Evolutionary conservation across 495 filamentous ascomycete genomes (phyloP), one percentile per base, ranked within the genome.

Genomic region (Xylaria intraflava): DNA sequence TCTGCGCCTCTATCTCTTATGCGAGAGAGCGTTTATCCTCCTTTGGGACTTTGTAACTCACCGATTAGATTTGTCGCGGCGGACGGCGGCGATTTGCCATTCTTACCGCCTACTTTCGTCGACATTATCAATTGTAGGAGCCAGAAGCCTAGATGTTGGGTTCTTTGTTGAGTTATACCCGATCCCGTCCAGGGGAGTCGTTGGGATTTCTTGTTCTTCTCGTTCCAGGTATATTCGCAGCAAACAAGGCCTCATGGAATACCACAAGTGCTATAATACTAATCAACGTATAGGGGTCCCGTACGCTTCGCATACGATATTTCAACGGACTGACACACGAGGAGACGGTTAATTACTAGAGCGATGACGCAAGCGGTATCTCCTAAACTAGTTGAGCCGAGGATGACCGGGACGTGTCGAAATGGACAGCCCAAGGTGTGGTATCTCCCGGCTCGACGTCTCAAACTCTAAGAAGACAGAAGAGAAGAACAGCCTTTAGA

Each of bases 61-160:
- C 92, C 92, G 66, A 98, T 95, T 54, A 98, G 70, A 68, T 97
- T 96, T 12, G 89, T 92, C 27, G 93, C 90, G 54, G 86, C 86
- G 30, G 90, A 89, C 35, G 91, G 78, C 62, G 86, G 84, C 77
- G 88, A 83, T 70, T 85, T 90, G 69, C 84, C 82, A 66, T 86
- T 80, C 44, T 77, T 74, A 50, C 82, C 82, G 62, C 78, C 77
- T 23, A 68, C 64, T 49, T 69, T 75, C 20, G 67, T 66, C 51
- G 70, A 68, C 72, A 75, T 76, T 24, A 46, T 47, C 50, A 53
- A 9, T 39, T 42, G 8, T 3, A 48, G 11, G 16, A 14, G 6
- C 31, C 10, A 53, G 11, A 11, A 38, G 24, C 6, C 12, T 51
- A 59, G 52, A 59, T 57, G 55, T 55, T 20, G 26, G 52, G 64